Percentiles rank a stretch among this genome's conserved stretches.
Conservation (phyloP, 2,329 filamentous ascomycete species). For the Coleophoma eucalyptorum region DNA sequence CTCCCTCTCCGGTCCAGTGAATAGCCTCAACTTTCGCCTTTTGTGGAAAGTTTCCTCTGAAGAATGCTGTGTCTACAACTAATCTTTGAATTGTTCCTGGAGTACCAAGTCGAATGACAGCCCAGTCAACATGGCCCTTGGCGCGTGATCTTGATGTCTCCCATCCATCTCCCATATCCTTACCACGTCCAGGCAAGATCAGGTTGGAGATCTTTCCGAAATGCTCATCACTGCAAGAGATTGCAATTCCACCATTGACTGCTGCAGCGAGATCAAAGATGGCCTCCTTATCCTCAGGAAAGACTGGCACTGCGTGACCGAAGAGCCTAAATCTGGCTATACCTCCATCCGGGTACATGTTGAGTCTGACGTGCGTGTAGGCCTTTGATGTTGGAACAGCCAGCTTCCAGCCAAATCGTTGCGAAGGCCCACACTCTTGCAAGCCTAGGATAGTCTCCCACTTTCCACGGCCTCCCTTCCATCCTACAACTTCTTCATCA, state of each 20-base stretch:
- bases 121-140: conserved; percentile 74
- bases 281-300: conserved; percentile 60
- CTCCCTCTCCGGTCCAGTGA: conserved; percentile 47
- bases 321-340: conserved; percentile 79
- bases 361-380: conserved; percentile 75
- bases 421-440: conserved; percentile 70
- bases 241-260: conserved; percentile 72
- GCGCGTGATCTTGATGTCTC: conserved; percentile 74
- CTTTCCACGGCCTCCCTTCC: conserved; percentile 52
- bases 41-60: conserved; percentile 80
- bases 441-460: conserved; percentile 71
- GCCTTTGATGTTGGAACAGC: conserved; percentile 54
- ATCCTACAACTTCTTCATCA: conserved; percentile 62
- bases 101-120: conserved; percentile 70
- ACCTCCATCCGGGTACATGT: conserved; percentile 84
- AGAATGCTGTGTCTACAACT: conserved; percentile 78
- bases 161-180: conserved; percentile 88
- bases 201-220: conserved; percentile 80
- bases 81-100: conserved; percentile 62
- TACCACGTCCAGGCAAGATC: conserved; percentile 71
- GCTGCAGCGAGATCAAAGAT: conserved; percentile 75
- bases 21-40: conserved; percentile 65
- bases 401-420: conserved; percentile 71
- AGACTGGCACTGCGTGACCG: conserved; percentile 72
- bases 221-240: conserved; percentile 78